Base-by-base conservation (phyloP, 2,329 filamentous ascomycete genomes). In the Cadophora sp. region DNA sequence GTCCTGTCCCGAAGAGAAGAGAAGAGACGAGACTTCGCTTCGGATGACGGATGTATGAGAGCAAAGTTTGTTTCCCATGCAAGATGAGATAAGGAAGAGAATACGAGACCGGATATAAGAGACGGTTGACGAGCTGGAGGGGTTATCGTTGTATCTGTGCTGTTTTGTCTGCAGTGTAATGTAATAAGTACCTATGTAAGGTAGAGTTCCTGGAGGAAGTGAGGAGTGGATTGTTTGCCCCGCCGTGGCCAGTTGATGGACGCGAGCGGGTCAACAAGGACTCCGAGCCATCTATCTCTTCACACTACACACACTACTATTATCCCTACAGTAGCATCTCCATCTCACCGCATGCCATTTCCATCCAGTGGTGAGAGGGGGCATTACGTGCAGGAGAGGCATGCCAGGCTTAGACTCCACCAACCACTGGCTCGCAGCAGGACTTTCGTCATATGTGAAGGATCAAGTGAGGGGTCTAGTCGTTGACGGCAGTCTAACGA, bases 181-280 rank as follows among this genome's bases (percentile, higher is more conserved):
- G n/a, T n/a, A n/a, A n/a, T n/a, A n/a, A n/a, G n/a, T n/a, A n/a
- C n/a, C n/a, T n/a, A n/a, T n/a, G 41, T 43, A 43, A 43, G 41
- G 16, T 3, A n/a, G 43, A 8, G 43, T 4, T 7, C 53, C 22
- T 27, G 20, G 36, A 30, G 14, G 36, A 9, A 43, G 22, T 59
- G n/a, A 45, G 45, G 22, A 45, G 56, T 59, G 56, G 56, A 59
- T 27, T 41, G 6, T 59, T 27, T 43, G 56, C 56, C 56, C 56
- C 56, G 56, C 56, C 5, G 39, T 59, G 56, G 16, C 36, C 41
- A 13, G 14, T 48, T 43, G 13, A n/a, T 51, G 62, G 48, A 59
- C 56, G 62, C 62, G 24, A 64, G 43, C 43, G 62, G 51, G 60
- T 59, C 62, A 33, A 5, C 20, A 43, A 39, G 50, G 50, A 20